Evolutionary conservation across 1,284 basidiomycete species (phyloP), one percentile per base, ranked within the genome.

Genomic region (Malassezia vespertilionis): DNA sequence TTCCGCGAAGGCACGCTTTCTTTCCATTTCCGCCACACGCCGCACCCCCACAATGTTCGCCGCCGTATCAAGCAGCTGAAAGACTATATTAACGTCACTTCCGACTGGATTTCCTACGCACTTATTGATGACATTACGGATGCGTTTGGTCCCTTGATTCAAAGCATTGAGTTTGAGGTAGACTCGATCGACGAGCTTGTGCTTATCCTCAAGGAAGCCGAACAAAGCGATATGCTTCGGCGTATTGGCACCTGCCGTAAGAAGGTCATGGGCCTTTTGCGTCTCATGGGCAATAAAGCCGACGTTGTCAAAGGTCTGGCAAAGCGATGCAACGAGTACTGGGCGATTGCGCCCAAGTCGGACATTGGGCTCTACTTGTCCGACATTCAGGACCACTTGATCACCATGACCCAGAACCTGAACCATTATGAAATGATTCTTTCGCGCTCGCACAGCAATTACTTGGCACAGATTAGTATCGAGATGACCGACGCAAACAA

Each of bases 81-180:
- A 71, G 93, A 97, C 76, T 97, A 96, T 74, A 97, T 99, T 73
- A 85, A 81, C 56, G 93, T 97, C 59, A 96, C 93, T 0, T 93
- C 89, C 3, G 93, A 99, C 74, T 99, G 93, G 93, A 97, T 99
- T 61, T 96, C 90, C 11, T 99, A 99, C 65, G 93, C 93, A 14
- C 80, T 99, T 51, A 97, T 99, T 68, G 93, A 99, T 74, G 93
- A 99, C 74, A 97, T 99, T 69, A 97, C 93, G 45, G 93, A 99
- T 72, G 91, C 90, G 4, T 99, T 99, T 72, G 93, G 91, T 1
- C 93, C 93, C 12, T 79, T 99, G 44, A 97, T 99, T 63, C 93
- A 96, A 72, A 82, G 83, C 65, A 99, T 97, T 72, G 93, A 99
- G 72, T 97, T 96, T 67, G 93, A 97, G 74, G 93, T 97, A 73